phyloP scores from a whole-genome alignment of 2,329 filamentous ascomycete genomes.

The Sclerotinia sclerotiorum region DNA sequence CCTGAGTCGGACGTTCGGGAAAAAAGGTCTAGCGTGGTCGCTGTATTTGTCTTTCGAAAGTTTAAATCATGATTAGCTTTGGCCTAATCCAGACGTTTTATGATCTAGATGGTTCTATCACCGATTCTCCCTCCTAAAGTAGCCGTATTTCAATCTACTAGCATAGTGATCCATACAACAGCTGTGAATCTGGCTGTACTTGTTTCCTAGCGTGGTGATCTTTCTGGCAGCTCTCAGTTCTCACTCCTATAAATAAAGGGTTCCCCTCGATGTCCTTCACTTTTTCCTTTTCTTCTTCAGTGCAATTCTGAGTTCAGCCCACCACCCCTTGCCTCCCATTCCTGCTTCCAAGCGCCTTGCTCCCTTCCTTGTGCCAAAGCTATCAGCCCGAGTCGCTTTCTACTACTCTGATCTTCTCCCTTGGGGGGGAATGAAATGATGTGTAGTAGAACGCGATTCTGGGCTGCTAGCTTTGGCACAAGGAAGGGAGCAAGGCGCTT shows the following conservation, averaged over 20 bases:
- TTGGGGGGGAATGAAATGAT: background rate
- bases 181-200: background rate
- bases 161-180: no score
- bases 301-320: background rate
- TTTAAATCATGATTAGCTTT: background rate
- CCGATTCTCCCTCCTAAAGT: background rate
- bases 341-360: background rate
- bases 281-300: background rate
- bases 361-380: background rate
- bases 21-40: no score
- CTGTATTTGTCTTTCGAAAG: background rate
- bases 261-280: background rate
- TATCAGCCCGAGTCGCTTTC: background rate
- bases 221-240: background rate
- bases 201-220: slow-evolving; percentile 3
- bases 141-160: background rate
- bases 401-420: background rate
- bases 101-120: background rate
- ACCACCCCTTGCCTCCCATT: background rate
- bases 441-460: background rate
- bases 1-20: no score
- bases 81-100: no score
- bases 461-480: background rate
- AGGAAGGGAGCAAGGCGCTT: background rate
- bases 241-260: background rate